Evolutionary conservation across 805 yeast genomes (phyloP), one percentile per base, ranked within the genome.

Genomic region (Blastobotrys peoriensis): DNA sequence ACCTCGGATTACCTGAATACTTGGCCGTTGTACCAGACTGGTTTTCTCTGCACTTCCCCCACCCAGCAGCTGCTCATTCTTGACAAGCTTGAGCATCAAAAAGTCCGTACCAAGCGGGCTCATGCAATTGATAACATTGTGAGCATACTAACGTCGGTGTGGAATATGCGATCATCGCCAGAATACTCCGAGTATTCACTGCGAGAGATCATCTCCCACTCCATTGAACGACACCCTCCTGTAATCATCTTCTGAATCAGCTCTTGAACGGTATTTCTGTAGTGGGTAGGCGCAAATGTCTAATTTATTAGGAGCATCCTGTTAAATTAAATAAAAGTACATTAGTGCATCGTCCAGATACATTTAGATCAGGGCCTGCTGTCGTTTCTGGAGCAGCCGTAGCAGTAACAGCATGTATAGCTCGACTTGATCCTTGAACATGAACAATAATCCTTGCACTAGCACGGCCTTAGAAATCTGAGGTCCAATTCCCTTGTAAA

Each of bases 361-460:
- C n/a, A n/a, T n/a, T n/a, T n/a, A n/a, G n/a, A n/a, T n/a, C n/a
- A n/a, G n/a, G n/a, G n/a, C n/a, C n/a, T n/a, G n/a, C 44, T 44
- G 27, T 23, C 45, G 38, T 41, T 34, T 39, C 30, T 30, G n/a
- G 23, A 54, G 18, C 22, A 52, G 41, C 39, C 62, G 45, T 21
- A 57, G 46, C 33, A 60, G 50, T 37, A 51, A 42, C 33, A 60
- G 46, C 41, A 63, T 53, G 46, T 55, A 52, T 15, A 59, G 51
- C 55, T 64, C 69, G 50, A 61, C 70, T 60, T 81, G 86, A 54
- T 84, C 93, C 63, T 79, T 84, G 64, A 81, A 83, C 81, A 83
- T 83, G 59, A 86, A 83, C 55, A 86, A 69, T 48, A 86, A 68
- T 0, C 95, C 95, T 63, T 86, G 95, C 3, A 86, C 95, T 36